Conservation (phyloP, 768 basidiomycete genomes). For the Russula emetica region DNA sequence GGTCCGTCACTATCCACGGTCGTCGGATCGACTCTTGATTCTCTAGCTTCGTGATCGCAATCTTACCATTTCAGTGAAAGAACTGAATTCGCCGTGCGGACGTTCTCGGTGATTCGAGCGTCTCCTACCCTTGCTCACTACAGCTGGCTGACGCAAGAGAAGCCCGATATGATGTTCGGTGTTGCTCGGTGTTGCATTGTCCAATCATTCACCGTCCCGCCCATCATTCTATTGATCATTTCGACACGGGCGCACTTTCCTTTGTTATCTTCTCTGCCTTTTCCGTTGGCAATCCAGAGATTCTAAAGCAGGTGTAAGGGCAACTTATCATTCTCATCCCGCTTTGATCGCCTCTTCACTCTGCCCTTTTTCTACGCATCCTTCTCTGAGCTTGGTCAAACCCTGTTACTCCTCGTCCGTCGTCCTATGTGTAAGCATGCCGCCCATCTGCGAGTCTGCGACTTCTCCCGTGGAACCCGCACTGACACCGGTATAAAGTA, state of each 20-base stretch:
- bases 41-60: neutral
- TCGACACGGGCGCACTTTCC: neutral
- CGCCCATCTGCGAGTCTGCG: neutral
- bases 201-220: neutral
- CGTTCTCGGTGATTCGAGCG: neutral
- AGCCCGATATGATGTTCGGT: neutral
- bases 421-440: slow-evolving; percentile 4
- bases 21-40: neutral
- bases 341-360: neutral
- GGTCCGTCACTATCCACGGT: neutral
- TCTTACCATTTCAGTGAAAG: neutral
- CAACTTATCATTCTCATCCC: neutral
- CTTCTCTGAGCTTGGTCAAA: neutral
- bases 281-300: neutral
- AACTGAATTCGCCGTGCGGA: neutral
- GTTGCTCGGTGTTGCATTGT: neutral
- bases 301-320: too few species aligned
- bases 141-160: neutral
- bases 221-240: neutral
- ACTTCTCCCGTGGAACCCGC: slow-evolving; percentile 3
- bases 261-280: neutral
- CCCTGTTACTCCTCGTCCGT: neutral
- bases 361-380: neutral
- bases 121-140: neutral
- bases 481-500: slow-evolving; percentile 6